A percentile compares a stretch with the other conserved stretches of the same genome.
Evolutionary conservation across 306 rosid genomes (phyloP).

Genomic region (Citrullus amarus): DNA sequence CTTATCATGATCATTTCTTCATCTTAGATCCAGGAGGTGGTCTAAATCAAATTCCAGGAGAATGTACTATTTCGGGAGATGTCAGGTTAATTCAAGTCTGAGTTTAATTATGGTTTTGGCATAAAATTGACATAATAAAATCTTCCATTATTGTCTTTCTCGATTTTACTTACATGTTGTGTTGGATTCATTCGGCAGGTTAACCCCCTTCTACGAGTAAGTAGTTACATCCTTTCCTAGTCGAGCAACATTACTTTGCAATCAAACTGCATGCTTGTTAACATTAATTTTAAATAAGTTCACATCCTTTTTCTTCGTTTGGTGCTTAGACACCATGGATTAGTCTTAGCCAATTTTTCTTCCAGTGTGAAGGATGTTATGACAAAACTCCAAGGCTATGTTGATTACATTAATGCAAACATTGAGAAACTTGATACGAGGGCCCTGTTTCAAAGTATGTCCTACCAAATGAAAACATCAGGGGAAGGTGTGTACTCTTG

Average conservation of each 20-base stretch:
- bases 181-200: constrained; percentile 35
- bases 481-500: constrained; percentile 59
- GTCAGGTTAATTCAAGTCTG: constrained; percentile 53
- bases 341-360: constrained; percentile 5
- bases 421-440: constrained; percentile 52
- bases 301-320: background rate
- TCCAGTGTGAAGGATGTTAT: constrained; percentile 64
- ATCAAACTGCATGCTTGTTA: background rate
- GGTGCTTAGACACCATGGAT: background rate
- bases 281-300: background rate
- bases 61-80: constrained; percentile 88
- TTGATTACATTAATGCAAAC: constrained; percentile 57
- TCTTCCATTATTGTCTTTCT: background rate
- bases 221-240: constrained; percentile 20
- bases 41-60: constrained; percentile 85
- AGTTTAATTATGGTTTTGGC: background rate
- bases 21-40: constrained; percentile 91
- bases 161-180: background rate
- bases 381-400: constrained; percentile 57
- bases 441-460: constrained; percentile 92
- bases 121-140: background rate
- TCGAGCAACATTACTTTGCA: constrained; percentile 1
- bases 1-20: background rate
- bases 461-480: constrained; percentile 53
- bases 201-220: constrained; percentile 94